Evolutionary conservation across 257 asterid genomes (phyloP).

Genomic region (Haberlea rhodopensis): DNA sequence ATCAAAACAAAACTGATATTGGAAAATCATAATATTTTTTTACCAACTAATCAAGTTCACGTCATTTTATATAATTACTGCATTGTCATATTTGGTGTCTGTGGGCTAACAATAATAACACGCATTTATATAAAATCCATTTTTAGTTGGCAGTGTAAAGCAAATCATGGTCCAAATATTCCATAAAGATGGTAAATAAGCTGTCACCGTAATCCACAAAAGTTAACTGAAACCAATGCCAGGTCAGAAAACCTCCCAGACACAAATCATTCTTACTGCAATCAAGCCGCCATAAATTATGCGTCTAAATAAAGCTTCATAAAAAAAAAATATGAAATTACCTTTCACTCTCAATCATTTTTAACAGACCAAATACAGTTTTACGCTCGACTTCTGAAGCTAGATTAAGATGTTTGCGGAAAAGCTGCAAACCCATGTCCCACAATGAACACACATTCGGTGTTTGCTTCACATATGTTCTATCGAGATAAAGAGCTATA

Average conservation of each 20-base stretch:
- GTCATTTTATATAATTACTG: neutral
- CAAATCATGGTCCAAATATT: neutral
- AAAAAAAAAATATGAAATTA: slow-evolving; percentile 22
- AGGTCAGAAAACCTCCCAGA: slow-evolving; percentile 6
- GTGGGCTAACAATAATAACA: slow-evolving; percentile 12
- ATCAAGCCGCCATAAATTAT: slow-evolving; percentile 1
- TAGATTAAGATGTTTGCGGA: slow-evolving; percentile 84
- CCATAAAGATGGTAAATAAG: neutral
- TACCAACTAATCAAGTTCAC: neutral
- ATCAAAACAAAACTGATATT: slow-evolving; percentile 20
- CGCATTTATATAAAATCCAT: slow-evolving; percentile 7
- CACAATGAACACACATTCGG: slow-evolving; percentile 82
- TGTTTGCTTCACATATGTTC: slow-evolving; percentile 95
- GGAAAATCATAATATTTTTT: slow-evolving; percentile 8
- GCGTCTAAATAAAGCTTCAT: slow-evolving; percentile 2
- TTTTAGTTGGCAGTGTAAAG: neutral
- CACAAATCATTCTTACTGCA: slow-evolving; percentile 6
- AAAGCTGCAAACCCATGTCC: slow-evolving; percentile 99
- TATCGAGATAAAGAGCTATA: slow-evolving; percentile 87
- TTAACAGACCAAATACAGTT: slow-evolving; percentile 82
- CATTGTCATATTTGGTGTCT: slow-evolving; percentile 6
- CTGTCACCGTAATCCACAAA: neutral
- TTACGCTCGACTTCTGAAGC: slow-evolving; percentile 92
- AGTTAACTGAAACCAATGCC: neutral
- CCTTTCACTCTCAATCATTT: slow-evolving; percentile 95